Evolutionary conservation across 208 protist genomes (phyloP), one percentile per base, ranked within the genome.

Genomic region (Plasmodiophora brassicae): DNA sequence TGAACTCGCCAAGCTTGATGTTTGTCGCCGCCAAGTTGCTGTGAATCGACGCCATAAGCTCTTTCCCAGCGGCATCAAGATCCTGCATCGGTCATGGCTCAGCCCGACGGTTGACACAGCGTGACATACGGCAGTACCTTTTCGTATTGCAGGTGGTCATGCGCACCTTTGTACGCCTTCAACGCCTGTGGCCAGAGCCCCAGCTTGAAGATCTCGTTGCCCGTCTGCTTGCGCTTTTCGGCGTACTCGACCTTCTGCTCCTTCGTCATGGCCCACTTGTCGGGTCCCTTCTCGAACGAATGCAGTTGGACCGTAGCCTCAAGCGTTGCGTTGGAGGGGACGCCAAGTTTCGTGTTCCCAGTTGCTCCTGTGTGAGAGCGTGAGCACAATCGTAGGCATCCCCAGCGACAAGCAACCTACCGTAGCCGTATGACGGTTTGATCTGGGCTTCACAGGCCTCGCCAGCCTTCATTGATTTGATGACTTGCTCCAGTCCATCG

Each of bases 241-340:
- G 65, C 5, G 41, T 38, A 78, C 10, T 8, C n/a, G n/a, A 78
- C 41, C 41, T 78, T 78, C n/a, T 78, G 32, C 10, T 5, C 14
- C 41, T 78, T n/a, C n/a, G 32, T 78, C 65, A 78, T 78, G 32
- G 65, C 65, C 65, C 65, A 78, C 20, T 5, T 78, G n/a, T 78
- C 65, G 5, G 65, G 10, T 8, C 65, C 65, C 41, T 78, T 78
- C n/a, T 78, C 14, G n/a, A 78, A 78, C 32, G 65, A 78, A 32
- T 78, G 65, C 10, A 78, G 65, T 38, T 78, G 32, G 20, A 78
- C 65, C 14, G 14, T 38, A 78, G 32, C 65, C 65, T n/a, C 41
- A n/a, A 78, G 41, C 10, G 65, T 78, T 36, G 65, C 65, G n/a
- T 32, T 78, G 14, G 65, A 38, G 20, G 65, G 65, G n/a, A 78